Percentiles rank a stretch among this genome's conserved stretches.
phyloP scores from a whole-genome alignment of 225 moss, liverwort and hornwort species.

The Pseudisothecium myosuroides region DNA sequence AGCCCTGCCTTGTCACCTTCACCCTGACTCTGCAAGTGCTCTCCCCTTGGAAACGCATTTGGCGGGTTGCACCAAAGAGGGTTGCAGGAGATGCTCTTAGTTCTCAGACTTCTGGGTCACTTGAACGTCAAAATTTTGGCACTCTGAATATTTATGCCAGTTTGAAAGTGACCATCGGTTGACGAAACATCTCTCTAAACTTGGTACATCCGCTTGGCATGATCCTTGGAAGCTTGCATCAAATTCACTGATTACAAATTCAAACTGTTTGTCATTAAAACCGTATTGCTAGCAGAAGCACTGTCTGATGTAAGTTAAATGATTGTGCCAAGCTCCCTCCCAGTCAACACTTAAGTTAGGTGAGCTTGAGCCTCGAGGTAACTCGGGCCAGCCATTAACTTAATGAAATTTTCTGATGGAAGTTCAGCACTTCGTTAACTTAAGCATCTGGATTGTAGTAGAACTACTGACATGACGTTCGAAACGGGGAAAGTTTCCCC shows the following conservation, averaged over 20 bases:
- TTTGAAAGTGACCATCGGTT: background rate
- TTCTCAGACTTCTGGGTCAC: background rate
- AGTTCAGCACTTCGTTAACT: background rate
- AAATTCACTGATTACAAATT: background rate
- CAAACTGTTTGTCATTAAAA: conserved; percentile 2
- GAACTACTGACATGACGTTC: background rate
- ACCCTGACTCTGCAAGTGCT: no score
- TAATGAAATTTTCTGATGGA: background rate
- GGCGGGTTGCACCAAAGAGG: no score
- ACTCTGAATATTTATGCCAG: background rate
- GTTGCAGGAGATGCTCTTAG: no score
- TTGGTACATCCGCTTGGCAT: background rate
- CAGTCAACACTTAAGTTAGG: background rate
- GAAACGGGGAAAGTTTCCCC: background rate
- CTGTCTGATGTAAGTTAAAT: background rate
- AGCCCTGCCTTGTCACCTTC: no score
- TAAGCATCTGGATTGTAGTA: background rate
- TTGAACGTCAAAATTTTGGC: background rate
- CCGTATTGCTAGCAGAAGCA: background rate
- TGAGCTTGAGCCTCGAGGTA: background rate
- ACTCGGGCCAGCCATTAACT: background rate
- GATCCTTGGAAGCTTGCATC: background rate
- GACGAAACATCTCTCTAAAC: no score
- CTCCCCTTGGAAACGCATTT: no score
- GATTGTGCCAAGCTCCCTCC: background rate